A percentile compares a stretch with the other conserved stretches of the same genome.
phyloP scores from a whole-genome alignment of 2,329 filamentous ascomycete genomes.

The Diaporthe sp. region DNA sequence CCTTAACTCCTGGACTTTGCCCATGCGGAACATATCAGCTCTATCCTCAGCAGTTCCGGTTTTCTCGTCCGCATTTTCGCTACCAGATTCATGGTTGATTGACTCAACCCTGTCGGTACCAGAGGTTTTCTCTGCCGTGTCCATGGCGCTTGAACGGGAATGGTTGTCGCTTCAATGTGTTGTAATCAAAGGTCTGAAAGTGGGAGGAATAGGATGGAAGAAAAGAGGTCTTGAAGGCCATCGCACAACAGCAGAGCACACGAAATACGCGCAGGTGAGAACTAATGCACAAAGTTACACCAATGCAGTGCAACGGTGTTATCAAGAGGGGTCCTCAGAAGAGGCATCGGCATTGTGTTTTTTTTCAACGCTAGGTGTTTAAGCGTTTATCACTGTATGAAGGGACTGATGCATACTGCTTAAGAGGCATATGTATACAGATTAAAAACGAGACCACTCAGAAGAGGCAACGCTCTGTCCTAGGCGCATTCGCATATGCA shows the following conservation, averaged over 20 bases:
- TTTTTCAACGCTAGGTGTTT: too few relatives aligned
- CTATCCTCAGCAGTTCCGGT: conserved; percentile 49
- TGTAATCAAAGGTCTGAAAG: not conserved
- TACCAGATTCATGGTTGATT: not conserved
- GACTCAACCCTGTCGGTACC: not conserved
- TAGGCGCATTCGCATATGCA: conserved; percentile 19
- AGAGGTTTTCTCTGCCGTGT: not conserved
- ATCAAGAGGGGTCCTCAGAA: not conserved
- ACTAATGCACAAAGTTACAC: conserved; percentile 5
- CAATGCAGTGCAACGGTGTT: conserved; percentile 10
- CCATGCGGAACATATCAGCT: conserved; percentile 62
- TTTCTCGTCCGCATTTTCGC: conserved; percentile 9
- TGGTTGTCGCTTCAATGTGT: not conserved
- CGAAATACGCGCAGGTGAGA: not conserved
- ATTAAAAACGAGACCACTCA: too few relatives aligned
- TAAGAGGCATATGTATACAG: too few relatives aligned
- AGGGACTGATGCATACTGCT: too few relatives aligned
- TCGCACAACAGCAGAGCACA: too few relatives aligned
- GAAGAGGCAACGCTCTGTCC: not conserved
- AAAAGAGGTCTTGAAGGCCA: not conserved
- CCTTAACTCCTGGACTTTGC: conserved; percentile 63
- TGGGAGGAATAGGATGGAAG: not conserved
- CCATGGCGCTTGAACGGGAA: not conserved
- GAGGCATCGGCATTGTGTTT: too few relatives aligned
- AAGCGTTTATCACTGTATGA: too few relatives aligned